Evolutionary conservation across 140 eudicot genomes (phyloP), one percentile per base, ranked within the genome.

Genomic region (Stevia rebaudiana): DNA sequence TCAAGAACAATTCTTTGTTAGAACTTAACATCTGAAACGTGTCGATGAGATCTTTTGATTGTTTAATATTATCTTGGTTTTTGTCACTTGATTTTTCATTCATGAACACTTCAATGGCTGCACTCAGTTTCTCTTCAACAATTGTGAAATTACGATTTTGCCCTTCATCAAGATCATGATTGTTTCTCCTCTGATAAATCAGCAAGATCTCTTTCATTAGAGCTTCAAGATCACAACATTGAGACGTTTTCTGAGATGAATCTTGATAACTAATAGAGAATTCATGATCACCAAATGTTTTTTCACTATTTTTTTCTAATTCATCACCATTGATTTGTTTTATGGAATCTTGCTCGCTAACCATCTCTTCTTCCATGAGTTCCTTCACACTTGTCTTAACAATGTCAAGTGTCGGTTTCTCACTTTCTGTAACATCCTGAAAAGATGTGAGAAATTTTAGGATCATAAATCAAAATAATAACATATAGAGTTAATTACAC

Each of bases 281-380:
- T 39, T 63, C 72, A 1, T 76, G 72, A 56, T 86, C 85, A 50
- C 79, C 80, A 50, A 57, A 76, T 28, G 83, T 53, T 68, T 42
- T 76, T 41, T 22, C 58, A 60, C 60, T 46, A 51, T 49, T 9
- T 48, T 62, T 82, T 53, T 54, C 54, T 4, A 25, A 6, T 43
- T 68, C 73, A 11, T 55, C 67, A 17, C 49, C 67, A 8, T 57
- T 69, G 9, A 36, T 49, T 31, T 48, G 69, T 0, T 56, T 25
- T 69, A 41, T 56, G 69, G 76, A 53, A 65, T 49, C 84, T 63
- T 84, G 78, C 75, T 88, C 95, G 43, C 71, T 71, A 62, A 69
- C 46, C 95, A 92, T 92, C 40, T 89, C 95, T 75, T 85, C 97
- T 78, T 92, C 96, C 95, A 92, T 83, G 52, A 92, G 88, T 75